Percentiles rank a stretch among this genome's conserved stretches.
Evolutionary conservation across 2,329 filamentous ascomycete species (phyloP).

Genomic region (Diaporthe destruens): DNA sequence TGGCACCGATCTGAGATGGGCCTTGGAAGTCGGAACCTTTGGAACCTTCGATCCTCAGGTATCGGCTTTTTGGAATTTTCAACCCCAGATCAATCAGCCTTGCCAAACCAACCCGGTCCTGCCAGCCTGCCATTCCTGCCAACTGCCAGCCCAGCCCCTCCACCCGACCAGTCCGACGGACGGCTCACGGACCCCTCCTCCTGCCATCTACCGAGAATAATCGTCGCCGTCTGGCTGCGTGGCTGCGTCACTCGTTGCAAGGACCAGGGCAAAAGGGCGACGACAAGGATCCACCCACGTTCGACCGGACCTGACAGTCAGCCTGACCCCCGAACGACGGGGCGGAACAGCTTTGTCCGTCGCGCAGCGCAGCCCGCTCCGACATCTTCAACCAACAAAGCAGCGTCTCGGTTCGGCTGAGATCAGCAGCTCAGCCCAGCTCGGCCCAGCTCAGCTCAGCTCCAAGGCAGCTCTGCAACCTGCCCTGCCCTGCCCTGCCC

Average conservation of each 20-base stretch:
- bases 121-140: not conserved
- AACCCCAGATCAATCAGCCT: not conserved
- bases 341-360: slow-evolving; percentile 22
- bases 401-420: not conserved
- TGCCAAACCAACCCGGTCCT: not conserved
- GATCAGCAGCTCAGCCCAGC: not conserved
- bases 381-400: not conserved
- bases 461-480: not conserved
- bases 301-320: not conserved
- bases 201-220: not conserved
- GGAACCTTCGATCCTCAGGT: slow-evolving; percentile 33
- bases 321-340: not conserved
- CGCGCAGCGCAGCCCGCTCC: slow-evolving; percentile 23
- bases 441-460: no score
- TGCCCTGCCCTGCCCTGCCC: not conserved
- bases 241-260: slow-evolving; percentile 18
- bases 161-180: no score
- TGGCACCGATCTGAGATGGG: not conserved
- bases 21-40: not conserved
- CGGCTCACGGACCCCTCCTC: not conserved
- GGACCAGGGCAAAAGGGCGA: not conserved
- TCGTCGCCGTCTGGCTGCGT: not conserved
- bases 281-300: slow-evolving; percentile 9
- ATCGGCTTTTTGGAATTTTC: not conserved
- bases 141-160: not conserved